Base-by-base conservation (phyloP, 2,329 filamentous ascomycete species). In the Fusarium sp. region DNA sequence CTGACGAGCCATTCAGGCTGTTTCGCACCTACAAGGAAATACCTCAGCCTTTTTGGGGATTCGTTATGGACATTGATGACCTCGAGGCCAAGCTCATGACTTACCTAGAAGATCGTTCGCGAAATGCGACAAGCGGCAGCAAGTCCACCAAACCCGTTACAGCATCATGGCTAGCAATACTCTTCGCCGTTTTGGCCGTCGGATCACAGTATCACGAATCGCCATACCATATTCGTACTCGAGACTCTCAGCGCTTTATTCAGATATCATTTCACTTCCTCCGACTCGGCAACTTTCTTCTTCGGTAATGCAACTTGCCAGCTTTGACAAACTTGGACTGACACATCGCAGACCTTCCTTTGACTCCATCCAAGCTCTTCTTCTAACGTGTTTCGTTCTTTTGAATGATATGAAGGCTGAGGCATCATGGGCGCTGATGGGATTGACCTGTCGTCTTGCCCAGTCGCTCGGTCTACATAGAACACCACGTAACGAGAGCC, bases 381-480 rank as follows among this genome's bases (percentile, higher is more conserved):
- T 92, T 3, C 85, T 92, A 48, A 89, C 89, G 8, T 87, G 89
- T 36, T 91, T 92, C 70, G 90, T 91, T 6, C 83, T 92, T 5
- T 82, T 91, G 33, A 92, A 92, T 73, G 90, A 92, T 67, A 92
- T 92, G 90, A 92, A 92, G 77, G 90, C 90, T 3, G 90, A 92
- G 76, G 90, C 89, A 1, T 91, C 90, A 1, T 92, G 90, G 90
- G 90, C 90, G 0, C 79, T 92, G 60, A 86, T 91, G 57, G 90
- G 90, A 2, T 85, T 92, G 49, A 91, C 90, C 0, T 91, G 90
- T 69, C 86, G 90, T 33, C 84, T 92, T n/a, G 90, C 90, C 0
- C 90, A 92, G 77, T 91, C 90, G 1, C 83, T 92, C 4, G 90
- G 90, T 9, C 82, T 92, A 17, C 90, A 92, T 76, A 84, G 88